Base-by-base conservation (phyloP, 2,329 filamentous ascomycete genomes). In the Delphinella strobiligena region DNA sequence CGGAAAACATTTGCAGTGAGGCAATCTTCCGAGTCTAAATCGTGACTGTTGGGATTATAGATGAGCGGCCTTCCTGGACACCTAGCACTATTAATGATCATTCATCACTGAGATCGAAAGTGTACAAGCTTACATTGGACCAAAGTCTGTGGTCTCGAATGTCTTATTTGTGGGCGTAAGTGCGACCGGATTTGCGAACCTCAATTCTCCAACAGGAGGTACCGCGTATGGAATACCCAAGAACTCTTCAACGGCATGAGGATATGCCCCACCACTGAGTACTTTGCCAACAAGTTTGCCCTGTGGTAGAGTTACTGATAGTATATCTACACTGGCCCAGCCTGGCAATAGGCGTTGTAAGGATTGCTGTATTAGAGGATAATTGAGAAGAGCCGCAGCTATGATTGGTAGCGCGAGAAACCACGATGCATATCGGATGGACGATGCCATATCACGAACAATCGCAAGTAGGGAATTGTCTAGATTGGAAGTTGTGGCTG, bases 1-100 rank as follows among this genome's bases (percentile, higher is more conserved):
- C 74, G 64, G 29, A 79, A 62, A 8, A 80, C 62, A 47, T 78
- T 79, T 42, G 78, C 55, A 18, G 70, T 74, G 4, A 79, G 60
- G 42, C 75, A 79, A 45, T 77, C 69, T 50, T 78, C 75, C 14
- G 36, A 36, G 19, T 40, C 44, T 5, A 37, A 8, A 16, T 37
- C 39, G 4, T 18, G 19, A 10, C 39, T 34, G 8, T 34, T 34
- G 9, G 34, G 34, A 12, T 30, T 22, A 16, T 34, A 22, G 12
- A 41, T 30, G 2, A 41, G 22, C 19, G 37, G 51, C 39, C 52
- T 54, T 15, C 49, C 51, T 22, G 51, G 51, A 38, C 49, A 51
- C 42, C 50, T 46, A 24, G n/a, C 4, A 16, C 24, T 37, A 36
- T 43, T 19, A 47, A 33, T 32, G 14, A n/a, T 12, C 18, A 18